Percentiles rank a stretch among this genome's conserved stretches.
phyloP scores from a whole-genome alignment of 177 flowering plant species.

The Vitis hybrid region DNA sequence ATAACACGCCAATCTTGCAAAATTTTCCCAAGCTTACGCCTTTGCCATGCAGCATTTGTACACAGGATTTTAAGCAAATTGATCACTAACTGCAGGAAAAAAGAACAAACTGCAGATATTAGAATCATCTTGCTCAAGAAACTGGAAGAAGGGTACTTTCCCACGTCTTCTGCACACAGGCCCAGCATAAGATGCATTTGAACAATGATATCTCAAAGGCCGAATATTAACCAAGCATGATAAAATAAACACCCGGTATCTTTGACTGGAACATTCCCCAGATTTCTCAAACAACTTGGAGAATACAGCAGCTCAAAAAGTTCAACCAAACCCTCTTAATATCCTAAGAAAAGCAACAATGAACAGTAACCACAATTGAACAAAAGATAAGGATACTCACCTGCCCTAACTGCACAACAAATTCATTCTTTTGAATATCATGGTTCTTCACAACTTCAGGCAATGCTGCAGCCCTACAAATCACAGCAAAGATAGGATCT shows the following conservation, averaged over 20 bases:
- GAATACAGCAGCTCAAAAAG: too few species aligned
- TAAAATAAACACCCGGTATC: too few species aligned
- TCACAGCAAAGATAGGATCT: conserved; percentile 66
- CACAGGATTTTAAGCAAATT: conserved; percentile 86
- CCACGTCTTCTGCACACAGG: not conserved
- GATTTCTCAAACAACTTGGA: too few species aligned
- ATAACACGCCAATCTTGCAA: conserved; percentile 95
- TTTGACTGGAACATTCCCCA: too few species aligned
- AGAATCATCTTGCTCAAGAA: conserved; percentile 9
- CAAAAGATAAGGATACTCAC: conserved; percentile 28
- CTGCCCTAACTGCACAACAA: conserved; percentile 76
- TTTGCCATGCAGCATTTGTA: conserved; percentile 96
- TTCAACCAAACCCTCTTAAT: not conserved
- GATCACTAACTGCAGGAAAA: conserved; percentile 61
- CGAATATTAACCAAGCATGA: not conserved
- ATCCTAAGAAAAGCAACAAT: not conserved
- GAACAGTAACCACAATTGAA: not conserved
- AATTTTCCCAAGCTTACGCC: conserved; percentile 97
- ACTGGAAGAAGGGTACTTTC: conserved; percentile 8
- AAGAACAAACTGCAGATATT: conserved; percentile 14
- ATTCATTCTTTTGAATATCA: conserved; percentile 65
- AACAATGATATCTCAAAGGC: not conserved
- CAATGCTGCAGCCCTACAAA: conserved; percentile 69
- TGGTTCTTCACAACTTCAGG: conserved; percentile 59
- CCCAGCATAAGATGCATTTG: not conserved